Evolutionary conservation across 257 asterid genomes (phyloP), one percentile per base, ranked within the genome.

Genomic region (Voacanga thouarsii): DNA sequence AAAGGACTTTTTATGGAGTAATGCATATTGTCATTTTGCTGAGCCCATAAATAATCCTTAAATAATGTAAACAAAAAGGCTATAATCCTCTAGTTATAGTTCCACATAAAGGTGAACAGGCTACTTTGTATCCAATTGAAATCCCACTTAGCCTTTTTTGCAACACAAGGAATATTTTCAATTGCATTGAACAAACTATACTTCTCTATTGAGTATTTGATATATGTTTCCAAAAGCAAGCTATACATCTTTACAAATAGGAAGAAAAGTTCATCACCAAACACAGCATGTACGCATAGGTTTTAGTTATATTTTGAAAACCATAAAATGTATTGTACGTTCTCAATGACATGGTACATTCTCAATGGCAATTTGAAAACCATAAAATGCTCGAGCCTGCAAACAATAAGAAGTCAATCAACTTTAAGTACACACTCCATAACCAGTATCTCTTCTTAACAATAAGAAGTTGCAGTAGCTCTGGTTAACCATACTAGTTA

Each of bases 321-420:
- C 9, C n/a, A n/a, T n/a, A n/a, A n/a, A n/a, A n/a, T n/a, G n/a
- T n/a, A n/a, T n/a, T n/a, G n/a, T n/a, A n/a, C n/a, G n/a, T n/a
- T n/a, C n/a, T n/a, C n/a, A n/a, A n/a, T n/a, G n/a, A 59, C 44
- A 45, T 77, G 51, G 97, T 79, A 91, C 85, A 63, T 90, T 93
- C 82, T 93, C 97, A 88, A 93, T 93, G 59, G 94, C 93, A 71
- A 83, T 86, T 81, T 93, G 96, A 75, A 93, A 93, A 44, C 97
- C 97, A 83, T 93, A 93, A 83, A 91, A 93, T 78, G 97, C 91
- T n/a, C 92, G 92, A 47, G 96, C 97, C 96, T 92, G 80, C 65
- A 61, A 80, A 51, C 59, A 73, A 80, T 43, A 77, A 44, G 23
- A 82, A 79, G 81, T 73, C 78, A 77, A 79, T 64, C 67, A 82